Evolutionary conservation across 2,329 filamentous ascomycete genomes (phyloP).

Genomic region (Colletotrichum simmondsii): DNA sequence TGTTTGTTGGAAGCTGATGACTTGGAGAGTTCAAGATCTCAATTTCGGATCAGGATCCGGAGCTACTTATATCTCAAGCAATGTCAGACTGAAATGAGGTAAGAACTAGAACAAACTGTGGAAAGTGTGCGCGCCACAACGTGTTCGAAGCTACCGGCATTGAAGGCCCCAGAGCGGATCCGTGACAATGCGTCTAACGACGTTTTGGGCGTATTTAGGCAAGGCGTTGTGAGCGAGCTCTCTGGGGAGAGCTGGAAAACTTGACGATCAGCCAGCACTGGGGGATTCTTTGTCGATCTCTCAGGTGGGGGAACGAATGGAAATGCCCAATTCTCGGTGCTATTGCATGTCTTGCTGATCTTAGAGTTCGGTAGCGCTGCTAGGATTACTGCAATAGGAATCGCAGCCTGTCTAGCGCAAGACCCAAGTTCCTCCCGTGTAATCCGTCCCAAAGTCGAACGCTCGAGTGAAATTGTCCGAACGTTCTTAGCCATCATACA

Average conservation of each 20-base stretch:
- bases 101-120: neutral
- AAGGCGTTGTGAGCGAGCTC: neutral
- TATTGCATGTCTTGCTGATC: neutral
- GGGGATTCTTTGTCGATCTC: neutral
- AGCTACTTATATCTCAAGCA: constrained; percentile 1
- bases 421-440: neutral
- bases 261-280: neutral
- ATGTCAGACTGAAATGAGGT: neutral
- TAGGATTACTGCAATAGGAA: neutral
- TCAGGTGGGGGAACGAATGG: too few relatives aligned
- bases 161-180: neutral
- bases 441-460: neutral
- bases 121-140: neutral
- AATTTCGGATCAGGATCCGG: neutral
- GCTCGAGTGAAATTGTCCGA: neutral
- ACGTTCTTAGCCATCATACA: neutral
- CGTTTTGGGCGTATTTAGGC: neutral
- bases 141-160: neutral
- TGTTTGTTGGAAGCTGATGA: neutral
- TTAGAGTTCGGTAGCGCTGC: neutral
- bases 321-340: neutral
- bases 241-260: neutral
- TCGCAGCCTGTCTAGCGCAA: neutral
- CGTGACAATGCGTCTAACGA: neutral
- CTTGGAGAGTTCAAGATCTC: neutral